Evolutionary conservation across 352 stramenopile genomes (phyloP), one percentile per base, ranked within the genome.

Genomic region (Globisporangium apiculatum): DNA sequence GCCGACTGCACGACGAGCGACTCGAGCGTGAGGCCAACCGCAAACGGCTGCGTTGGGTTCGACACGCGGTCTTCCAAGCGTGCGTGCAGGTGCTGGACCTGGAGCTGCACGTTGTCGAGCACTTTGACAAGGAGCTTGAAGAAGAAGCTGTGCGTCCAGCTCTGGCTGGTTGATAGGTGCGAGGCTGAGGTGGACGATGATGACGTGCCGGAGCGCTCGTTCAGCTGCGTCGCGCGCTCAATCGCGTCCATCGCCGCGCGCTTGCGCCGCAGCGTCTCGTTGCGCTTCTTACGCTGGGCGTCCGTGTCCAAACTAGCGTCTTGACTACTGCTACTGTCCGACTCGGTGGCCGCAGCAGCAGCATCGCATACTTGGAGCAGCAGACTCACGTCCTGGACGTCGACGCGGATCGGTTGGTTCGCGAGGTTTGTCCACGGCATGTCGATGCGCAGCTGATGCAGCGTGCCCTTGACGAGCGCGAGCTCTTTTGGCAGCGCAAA

Each of bases 31-130:
- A 91, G 59, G 0, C 83, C 83, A 12, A 94, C 70, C 0, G 81
- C 79, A 50, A 79, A 91, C 7, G 79, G 72, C 2, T 61, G 64
- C 9, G 24, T 48, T 0, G 69, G 64, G 43, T 75, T 63, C n/a
- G 79, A 91, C 11, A 83, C 66, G 3, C 57, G 37, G 68, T 94
- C 83, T 45, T 94, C 83, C 48, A 94, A 61, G 0, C 83, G 66
- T 46, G 91, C 18, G 58, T 94, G 83, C 31, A 91, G 68, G 58
- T 88, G 77, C 62, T 89, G 81, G 35, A 94, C 70, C 15, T 89
- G 76, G 2, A 94, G 63, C 53, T 94, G 83, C 47, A 94, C 72
- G n/a, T 94, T 94, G 66, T 94, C 83, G 46, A 94, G 73, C 53
- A 82, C 68, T 52, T 94, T 94, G 38, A 87, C 73, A 15, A 91